Evolutionary conservation across 1,284 basidiomycete genomes (phyloP).

Genomic region (Cerioporus squamosus): DNA sequence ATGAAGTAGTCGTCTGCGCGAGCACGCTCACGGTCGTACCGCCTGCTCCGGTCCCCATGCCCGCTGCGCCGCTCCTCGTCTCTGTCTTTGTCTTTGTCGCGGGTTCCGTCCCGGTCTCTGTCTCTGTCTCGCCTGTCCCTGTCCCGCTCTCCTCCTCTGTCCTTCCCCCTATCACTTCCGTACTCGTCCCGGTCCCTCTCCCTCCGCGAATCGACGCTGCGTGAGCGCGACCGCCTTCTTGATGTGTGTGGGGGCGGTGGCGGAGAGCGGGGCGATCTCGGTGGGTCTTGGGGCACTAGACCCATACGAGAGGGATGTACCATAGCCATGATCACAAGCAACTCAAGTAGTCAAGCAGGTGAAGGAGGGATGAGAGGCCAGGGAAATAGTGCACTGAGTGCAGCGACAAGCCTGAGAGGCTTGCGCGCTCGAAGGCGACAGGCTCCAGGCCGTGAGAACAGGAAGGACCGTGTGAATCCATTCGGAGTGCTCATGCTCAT

Average conservation of each 20-base stretch:
- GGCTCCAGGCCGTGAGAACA: too few relatives aligned
- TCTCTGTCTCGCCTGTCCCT: too few relatives aligned
- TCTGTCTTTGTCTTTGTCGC: constrained; percentile 6
- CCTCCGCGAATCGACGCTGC: constrained; percentile 14
- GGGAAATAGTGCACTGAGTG: too few relatives aligned
- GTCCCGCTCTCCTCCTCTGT: constrained; percentile 26
- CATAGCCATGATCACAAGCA: constrained; percentile 64
- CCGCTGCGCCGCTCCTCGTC: constrained; percentile 23
- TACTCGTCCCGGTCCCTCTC: constrained; percentile 24
- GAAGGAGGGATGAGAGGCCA: background rate
- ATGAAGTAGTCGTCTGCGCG: constrained; percentile 38
- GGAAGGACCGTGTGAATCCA: too few relatives aligned
- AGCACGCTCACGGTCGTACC: constrained; percentile 26
- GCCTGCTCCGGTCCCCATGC: constrained; percentile 23
- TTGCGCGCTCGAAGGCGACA: too few relatives aligned
- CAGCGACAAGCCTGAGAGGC: too few relatives aligned
- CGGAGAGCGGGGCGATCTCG: too few relatives aligned
- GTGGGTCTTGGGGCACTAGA: constrained; percentile 50
- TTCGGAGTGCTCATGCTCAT: too few relatives aligned
- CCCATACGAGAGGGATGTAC: constrained; percentile 67
- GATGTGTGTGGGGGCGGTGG: constrained; percentile 9
- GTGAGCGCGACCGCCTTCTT: constrained; percentile 21
- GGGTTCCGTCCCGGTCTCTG: constrained; percentile 10
- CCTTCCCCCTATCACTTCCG: constrained; percentile 29
- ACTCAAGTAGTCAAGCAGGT: background rate